phyloP scores from a whole-genome alignment of 2,329 filamentous ascomycete species.

The Aspergillus sergii region DNA sequence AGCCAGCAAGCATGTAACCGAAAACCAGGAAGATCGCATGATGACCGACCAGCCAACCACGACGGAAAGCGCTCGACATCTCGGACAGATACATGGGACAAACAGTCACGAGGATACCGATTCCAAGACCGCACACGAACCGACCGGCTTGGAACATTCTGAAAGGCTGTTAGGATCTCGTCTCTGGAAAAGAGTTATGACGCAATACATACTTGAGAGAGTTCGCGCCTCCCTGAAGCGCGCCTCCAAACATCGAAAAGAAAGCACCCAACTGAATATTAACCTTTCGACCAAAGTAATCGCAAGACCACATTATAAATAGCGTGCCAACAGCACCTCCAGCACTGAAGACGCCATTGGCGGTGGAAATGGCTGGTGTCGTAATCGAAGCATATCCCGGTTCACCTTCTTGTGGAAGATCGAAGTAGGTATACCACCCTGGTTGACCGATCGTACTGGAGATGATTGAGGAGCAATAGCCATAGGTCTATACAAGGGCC shows the following conservation, averaged over 20 bases:
- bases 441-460: constrained; percentile 56
- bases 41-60: constrained; percentile 51
- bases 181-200: neutral
- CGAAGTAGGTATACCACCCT: constrained; percentile 55
- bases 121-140: constrained; percentile 46
- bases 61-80: constrained; percentile 43
- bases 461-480: constrained; percentile 55
- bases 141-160: constrained; percentile 51
- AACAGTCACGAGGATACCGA: constrained; percentile 47
- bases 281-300: constrained; percentile 46
- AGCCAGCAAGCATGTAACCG: constrained; percentile 49
- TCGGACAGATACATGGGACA: constrained; percentile 51
- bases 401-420: constrained; percentile 48
- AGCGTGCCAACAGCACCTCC: constrained; percentile 52
- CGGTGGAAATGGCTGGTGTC: constrained; percentile 51
- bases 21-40: constrained; percentile 53
- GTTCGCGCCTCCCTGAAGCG: constrained; percentile 50
- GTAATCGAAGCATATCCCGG: constrained; percentile 51
- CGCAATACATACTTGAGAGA: constrained; percentile 41
- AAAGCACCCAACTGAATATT: constrained; percentile 52
- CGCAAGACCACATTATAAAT: constrained; percentile 55
- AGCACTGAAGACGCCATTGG: constrained; percentile 53
- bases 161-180: constrained; percentile 5
- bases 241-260: constrained; percentile 50
- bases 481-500: constrained; percentile 47